Percentiles rank a stretch among this genome's conserved stretches.
These are phyloP conservation scores for Ziziphus jujuba DNA, from an alignment of 306 rosid genomes.

Conservation along the genomic window DNA sequence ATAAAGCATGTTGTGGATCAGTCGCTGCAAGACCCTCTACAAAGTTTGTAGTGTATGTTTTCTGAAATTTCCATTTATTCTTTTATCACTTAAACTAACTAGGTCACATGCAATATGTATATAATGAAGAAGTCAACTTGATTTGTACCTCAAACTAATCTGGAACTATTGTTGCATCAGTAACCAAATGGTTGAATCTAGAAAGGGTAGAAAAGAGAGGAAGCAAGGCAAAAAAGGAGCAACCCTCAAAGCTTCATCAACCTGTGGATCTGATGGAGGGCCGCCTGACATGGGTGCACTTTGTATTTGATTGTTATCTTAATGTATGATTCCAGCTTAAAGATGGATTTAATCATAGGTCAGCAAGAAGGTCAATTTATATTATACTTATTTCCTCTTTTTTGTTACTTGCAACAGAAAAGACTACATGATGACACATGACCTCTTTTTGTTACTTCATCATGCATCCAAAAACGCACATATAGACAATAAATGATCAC, in stretches of 20 bases:
- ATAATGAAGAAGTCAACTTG: not conserved
- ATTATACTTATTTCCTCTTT: too few species aligned
- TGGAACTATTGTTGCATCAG: slow-evolving; percentile 43
- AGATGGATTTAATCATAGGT: not conserved
- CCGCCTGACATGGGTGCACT: slow-evolving; percentile 83
- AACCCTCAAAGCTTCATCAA: slow-evolving; percentile 28
- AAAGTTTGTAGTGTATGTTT: slow-evolving; percentile 52
- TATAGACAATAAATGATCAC: too few species aligned
- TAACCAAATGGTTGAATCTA: slow-evolving; percentile 49
- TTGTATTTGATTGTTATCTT: slow-evolving; percentile 51
- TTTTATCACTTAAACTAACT: not conserved
- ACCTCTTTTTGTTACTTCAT: too few species aligned
- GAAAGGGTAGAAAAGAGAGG: slow-evolving; percentile 51
- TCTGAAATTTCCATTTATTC: slow-evolving; percentile 18
- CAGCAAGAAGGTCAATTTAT: too few species aligned
- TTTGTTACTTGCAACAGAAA: too few species aligned
- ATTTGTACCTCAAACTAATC: slow-evolving; percentile 4
- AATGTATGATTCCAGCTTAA: slow-evolving; percentile 28
- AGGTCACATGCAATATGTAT: not conserved
- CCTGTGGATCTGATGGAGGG: slow-evolving; percentile 39
- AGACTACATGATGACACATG: too few species aligned
- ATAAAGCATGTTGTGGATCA: slow-evolving; percentile 78
- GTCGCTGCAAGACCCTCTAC: slow-evolving; percentile 48
- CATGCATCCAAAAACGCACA: too few species aligned
- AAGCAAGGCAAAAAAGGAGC: slow-evolving; percentile 54